Base-by-base conservation (phyloP, 257 asterid genomes). In the Fraxinus pennsylvanica region DNA sequence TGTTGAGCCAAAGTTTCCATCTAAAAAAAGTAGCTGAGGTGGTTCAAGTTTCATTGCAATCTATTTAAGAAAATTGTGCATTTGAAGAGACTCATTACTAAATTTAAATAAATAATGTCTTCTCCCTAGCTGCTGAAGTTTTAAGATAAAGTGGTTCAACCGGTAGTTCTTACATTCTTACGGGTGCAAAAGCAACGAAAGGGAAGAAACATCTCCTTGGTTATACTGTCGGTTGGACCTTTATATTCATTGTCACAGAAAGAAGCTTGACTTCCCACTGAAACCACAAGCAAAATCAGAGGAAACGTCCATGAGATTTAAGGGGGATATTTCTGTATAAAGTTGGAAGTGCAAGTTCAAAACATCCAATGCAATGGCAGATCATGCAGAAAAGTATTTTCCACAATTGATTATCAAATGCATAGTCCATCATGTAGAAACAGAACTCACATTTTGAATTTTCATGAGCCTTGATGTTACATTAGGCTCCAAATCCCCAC, bases 171-270 rank as follows among this genome's bases (percentile, higher is more conserved):
- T 78, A 87, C 93, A 81, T 85, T 87, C 76, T 87, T 85, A 57
- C 86, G 84, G 32, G 86, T 82, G 72, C 88, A 82, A 70, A 74
- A 85, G 82, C 81, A 82, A 52, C 86, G 83, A 67, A 85, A 85
- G 30, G 86, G 86, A 77, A 77, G 86, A 80, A 85, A 85, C 50
- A 85, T 72, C 39, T 85, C 86, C 74, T 78, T 85, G 32, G 80
- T 71, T 57, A 54, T 81, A 81, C 47, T 71, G 54, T 87, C 87
- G 3, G 22, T 13, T 1, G 75, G 84, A 52, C 75, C 75, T 74
- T 63, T 73, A 29, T 78, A 78, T 63, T 80, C 80, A 1, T 43
- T 76, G 68, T 74, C 83, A 22, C 72, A 35, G 70, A 13, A 43
- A 14, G 59, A 36, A 68, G 59, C 47, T 79, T 79, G 78, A 76